Evolutionary conservation across 805 yeast species (phyloP).

Genomic region (Millerozyma miso): DNA sequence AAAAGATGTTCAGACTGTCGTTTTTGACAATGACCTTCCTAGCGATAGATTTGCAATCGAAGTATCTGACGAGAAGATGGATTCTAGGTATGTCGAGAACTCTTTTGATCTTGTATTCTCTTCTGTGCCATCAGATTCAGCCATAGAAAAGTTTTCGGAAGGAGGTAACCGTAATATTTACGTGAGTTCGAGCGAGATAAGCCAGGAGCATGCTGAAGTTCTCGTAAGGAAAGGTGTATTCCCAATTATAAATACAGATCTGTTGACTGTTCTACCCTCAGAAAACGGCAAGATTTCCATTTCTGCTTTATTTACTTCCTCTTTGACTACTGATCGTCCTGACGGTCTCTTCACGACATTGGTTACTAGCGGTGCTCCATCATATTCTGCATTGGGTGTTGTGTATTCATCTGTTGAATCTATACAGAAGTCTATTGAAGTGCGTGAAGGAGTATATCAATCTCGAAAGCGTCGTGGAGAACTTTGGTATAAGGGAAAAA

Average conservation of each 20-base stretch:
- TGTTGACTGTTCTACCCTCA: conserved; percentile 20
- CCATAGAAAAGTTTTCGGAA: conserved; percentile 14
- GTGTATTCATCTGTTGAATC: conserved; percentile 88
- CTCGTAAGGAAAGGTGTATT: conserved; percentile 27
- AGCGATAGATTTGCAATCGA: conserved; percentile 38
- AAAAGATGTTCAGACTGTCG: conserved; percentile 24
- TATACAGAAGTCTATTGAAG: conserved; percentile 73
- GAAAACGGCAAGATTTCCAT: conserved; percentile 27
- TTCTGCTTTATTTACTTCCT: conserved; percentile 43
- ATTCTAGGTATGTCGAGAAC: conserved; percentile 5
- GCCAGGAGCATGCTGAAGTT: conserved; percentile 22
- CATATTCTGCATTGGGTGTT: conserved; percentile 62
- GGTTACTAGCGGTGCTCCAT: conserved; percentile 64
- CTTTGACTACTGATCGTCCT: conserved; percentile 72
- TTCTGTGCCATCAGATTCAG: conserved; percentile 10
- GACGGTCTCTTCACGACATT: conserved; percentile 86
- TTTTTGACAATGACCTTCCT: conserved; percentile 48
- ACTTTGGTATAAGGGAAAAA: conserved; percentile 92
- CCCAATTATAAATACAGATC: conserved; percentile 22
- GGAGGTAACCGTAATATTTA: conserved; percentile 31
- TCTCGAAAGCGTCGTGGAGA: conserved; percentile 77
- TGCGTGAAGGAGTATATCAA: conserved; percentile 87
- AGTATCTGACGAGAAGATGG: conserved; percentile 7
- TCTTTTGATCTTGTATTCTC: conserved; percentile 15
- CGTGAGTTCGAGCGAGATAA: conserved; percentile 10